phyloP scores from a whole-genome alignment of 495 filamentous ascomycete genomes.

The Penicillium paxilli region DNA sequence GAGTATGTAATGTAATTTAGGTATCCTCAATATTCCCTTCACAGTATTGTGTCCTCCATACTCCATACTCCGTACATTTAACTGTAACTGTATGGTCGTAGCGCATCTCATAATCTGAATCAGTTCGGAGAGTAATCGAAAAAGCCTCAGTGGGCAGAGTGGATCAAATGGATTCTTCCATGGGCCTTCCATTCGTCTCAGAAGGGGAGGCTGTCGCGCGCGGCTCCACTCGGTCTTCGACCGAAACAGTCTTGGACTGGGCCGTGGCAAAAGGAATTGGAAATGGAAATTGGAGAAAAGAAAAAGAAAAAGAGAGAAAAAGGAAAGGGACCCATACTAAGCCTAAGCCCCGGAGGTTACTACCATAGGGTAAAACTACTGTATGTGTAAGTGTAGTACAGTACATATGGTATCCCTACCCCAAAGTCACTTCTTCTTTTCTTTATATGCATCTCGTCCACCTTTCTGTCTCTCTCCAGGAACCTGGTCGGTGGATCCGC shows the following conservation, averaged over 20 bases:
- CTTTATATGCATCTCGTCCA: slow-evolving; percentile 8
- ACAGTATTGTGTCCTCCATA: too few relatives aligned
- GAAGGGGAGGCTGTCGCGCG: slow-evolving; percentile 16
- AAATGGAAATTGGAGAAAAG: neutral
- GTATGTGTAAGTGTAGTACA: too few relatives aligned
- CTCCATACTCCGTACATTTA: too few relatives aligned
- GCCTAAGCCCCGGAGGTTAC: too few relatives aligned
- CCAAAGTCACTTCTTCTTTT: neutral
- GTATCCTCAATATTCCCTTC: too few relatives aligned
- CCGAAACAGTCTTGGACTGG: slow-evolving; percentile 18
- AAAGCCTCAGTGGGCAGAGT: slow-evolving; percentile 17
- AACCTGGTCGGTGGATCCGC: slow-evolving; percentile 26
- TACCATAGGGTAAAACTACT: too few relatives aligned
- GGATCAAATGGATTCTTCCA: slow-evolving; percentile 18
- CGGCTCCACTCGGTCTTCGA: slow-evolving; percentile 5
- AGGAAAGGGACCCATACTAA: neutral
- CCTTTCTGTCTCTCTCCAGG: slow-evolving; percentile 12
- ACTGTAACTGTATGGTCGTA: too few relatives aligned
- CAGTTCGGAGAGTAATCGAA: too few relatives aligned
- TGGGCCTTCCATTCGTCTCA: slow-evolving; percentile 23
- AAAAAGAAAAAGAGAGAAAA: neutral
- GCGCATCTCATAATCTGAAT: too few relatives aligned
- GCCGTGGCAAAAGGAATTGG: slow-evolving; percentile 18
- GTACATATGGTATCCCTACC: too few relatives aligned
- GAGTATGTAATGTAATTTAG: too few relatives aligned